Conservation (phyloP, 805 yeast species). For the Metschnikowia chrysomelidarum region DNA sequence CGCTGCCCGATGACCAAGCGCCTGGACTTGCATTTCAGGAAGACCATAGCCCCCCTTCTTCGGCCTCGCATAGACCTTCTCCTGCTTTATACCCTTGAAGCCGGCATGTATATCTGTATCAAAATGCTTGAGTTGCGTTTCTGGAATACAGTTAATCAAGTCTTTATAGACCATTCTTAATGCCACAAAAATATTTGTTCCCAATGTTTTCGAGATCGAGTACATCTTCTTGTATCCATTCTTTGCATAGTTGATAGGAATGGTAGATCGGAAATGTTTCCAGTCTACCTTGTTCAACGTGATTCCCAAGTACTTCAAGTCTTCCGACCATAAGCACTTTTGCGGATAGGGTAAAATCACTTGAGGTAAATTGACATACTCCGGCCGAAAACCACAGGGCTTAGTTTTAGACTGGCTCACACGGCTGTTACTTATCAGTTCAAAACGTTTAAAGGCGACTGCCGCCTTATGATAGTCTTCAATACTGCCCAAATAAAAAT, state of each 20-base stretch:
- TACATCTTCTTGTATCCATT: neutral
- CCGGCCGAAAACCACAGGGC: neutral
- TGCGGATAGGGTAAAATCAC: constrained; percentile 1
- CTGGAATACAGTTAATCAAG: constrained; percentile 1
- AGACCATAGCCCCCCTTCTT: constrained; percentile 5
- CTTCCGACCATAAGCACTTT: neutral
- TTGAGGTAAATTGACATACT: neutral
- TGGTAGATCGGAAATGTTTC: neutral
- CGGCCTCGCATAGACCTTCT: constrained; percentile 1
- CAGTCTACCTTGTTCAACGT: constrained; percentile 2
- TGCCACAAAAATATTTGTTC: neutral
- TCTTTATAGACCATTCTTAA: neutral
- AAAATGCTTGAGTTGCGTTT: neutral
- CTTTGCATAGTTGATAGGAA: neutral
- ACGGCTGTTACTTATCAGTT: constrained; percentile 1
- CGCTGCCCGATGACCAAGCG: constrained; percentile 3
- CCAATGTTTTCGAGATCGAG: neutral
- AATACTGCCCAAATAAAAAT: neutral
- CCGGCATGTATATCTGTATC: constrained; percentile 1
- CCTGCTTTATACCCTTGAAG: neutral
- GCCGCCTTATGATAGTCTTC: constrained; percentile 3
- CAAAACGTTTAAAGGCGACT: neutral
- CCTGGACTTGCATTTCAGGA: constrained; percentile 2
- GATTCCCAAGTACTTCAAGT: constrained; percentile 3
- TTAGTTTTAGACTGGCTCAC: constrained; percentile 1